Conservation (phyloP, 441 rosid species). For the Jatropha multifida region DNA sequence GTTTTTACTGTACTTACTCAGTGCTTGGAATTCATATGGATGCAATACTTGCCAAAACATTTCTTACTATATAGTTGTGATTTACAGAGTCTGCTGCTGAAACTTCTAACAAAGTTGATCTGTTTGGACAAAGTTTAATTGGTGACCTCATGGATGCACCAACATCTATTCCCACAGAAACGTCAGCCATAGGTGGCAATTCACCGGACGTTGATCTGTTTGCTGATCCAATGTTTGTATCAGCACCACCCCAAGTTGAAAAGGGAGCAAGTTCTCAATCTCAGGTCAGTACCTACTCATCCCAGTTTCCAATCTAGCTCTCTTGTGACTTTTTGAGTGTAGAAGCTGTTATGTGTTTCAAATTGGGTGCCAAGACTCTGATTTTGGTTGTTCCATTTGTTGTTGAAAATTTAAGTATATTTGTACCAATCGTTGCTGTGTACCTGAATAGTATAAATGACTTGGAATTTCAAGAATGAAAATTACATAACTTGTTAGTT, state of each 20-base stretch:
- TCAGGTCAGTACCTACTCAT: conserved; percentile 47
- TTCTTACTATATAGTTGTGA: conserved; percentile 13
- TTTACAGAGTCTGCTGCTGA: conserved; percentile 63
- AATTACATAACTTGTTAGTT: background rate
- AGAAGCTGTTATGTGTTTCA: background rate
- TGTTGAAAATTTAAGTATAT: background rate
- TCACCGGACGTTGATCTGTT: conserved; percentile 76
- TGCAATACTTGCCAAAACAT: background rate
- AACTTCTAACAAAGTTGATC: conserved; percentile 70
- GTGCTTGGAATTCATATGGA: background rate
- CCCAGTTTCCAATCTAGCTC: conserved; percentile 8
- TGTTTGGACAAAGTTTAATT: conserved; percentile 72
- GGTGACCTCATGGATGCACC: conserved; percentile 81
- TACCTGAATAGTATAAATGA: background rate
- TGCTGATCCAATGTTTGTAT: conserved; percentile 92
- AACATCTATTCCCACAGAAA: conserved; percentile 51
- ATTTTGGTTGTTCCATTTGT: background rate
- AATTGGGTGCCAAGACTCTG: background rate
- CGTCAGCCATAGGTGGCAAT: conserved; percentile 44
- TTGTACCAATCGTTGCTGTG: background rate
- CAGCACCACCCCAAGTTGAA: conserved; percentile 62
- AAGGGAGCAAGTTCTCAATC: conserved; percentile 44
- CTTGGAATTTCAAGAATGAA: background rate
- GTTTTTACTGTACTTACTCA: background rate
- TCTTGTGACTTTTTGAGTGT: conserved; percentile 5